Evolutionary conservation across 345 rosid genomes (phyloP).

Genomic region (Kandelia obovata): DNA sequence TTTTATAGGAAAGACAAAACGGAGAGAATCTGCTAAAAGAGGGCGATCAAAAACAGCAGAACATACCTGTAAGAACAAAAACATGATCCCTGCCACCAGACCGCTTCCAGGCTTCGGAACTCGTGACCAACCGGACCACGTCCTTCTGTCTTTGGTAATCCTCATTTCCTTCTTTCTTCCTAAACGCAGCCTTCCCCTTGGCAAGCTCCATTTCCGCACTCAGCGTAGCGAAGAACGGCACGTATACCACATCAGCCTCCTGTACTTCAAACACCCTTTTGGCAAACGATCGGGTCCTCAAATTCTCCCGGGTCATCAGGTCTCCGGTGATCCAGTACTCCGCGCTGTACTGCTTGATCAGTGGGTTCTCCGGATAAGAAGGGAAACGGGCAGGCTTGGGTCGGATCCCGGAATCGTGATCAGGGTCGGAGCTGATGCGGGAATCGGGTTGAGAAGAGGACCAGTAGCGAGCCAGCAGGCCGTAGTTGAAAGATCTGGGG

Average conservation of each 20-base stretch:
- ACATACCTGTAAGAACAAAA: slow-evolving; percentile 79
- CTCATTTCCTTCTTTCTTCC: slow-evolving; percentile 65
- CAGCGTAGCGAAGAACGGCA: slow-evolving; percentile 80
- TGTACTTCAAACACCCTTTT: slow-evolving; percentile 47
- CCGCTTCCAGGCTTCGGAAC: slow-evolving; percentile 67
- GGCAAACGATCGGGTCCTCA: slow-evolving; percentile 52
- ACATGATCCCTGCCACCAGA: slow-evolving; percentile 89
- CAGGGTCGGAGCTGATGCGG: slow-evolving; percentile 71
- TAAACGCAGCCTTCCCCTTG: slow-evolving; percentile 60
- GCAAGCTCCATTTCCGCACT: slow-evolving; percentile 92
- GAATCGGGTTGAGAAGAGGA: slow-evolving; percentile 52
- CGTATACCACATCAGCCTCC: slow-evolving; percentile 79
- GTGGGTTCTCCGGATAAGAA: slow-evolving; percentile 70
- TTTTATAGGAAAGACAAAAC: too few relatives aligned
- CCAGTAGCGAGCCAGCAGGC: slow-evolving; percentile 75
- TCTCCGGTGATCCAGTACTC: slow-evolving; percentile 95
- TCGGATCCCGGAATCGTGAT: slow-evolving; percentile 35
- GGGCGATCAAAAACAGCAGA: neutral
- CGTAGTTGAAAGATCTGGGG: slow-evolving; percentile 83
- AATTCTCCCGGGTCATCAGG: slow-evolving; percentile 56
- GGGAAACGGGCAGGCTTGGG: slow-evolving; percentile 35
- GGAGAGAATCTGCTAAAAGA: neutral
- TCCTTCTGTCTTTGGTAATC: slow-evolving; percentile 76
- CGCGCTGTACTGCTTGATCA: slow-evolving; percentile 94
- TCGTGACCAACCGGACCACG: slow-evolving; percentile 55